Conservation (phyloP, 2,329 filamentous ascomycete genomes). For the Trichophaea hybrida region DNA sequence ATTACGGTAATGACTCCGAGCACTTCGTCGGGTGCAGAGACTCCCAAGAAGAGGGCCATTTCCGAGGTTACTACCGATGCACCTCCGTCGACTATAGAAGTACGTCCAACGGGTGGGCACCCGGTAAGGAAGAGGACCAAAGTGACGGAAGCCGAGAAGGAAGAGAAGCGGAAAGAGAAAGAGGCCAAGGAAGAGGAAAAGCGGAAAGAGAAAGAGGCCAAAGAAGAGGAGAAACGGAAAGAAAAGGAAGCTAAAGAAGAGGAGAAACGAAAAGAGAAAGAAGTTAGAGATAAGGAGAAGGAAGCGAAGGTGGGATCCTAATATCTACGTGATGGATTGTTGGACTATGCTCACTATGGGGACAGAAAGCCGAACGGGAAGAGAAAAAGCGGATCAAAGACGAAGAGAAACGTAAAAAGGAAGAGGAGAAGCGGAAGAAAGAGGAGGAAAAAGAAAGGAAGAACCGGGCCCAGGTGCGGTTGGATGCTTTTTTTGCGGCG, state of each 20-base stretch:
- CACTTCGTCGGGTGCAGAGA: neutral
- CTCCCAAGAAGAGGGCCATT: conserved; percentile 14
- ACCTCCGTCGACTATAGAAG: neutral
- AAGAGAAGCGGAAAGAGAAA: conserved; percentile 34
- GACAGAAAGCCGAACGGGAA: conserved; percentile 29
- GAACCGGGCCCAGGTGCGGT: conserved; percentile 38
- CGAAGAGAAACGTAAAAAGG: conserved; percentile 35
- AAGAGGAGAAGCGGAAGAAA: conserved; percentile 26
- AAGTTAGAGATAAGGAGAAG: conserved; percentile 36
- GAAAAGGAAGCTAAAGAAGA: conserved; percentile 30
- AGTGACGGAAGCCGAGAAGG: conserved; percentile 30
- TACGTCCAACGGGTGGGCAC: neutral
- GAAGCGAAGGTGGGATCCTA: conserved; percentile 24
- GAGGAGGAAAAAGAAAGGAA: conserved; percentile 34
- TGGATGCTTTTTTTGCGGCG: conserved; percentile 39
- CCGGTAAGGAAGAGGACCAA: conserved; percentile 35
- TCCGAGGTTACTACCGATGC: conserved; percentile 6
- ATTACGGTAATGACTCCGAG: no score
- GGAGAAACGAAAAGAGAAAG: conserved; percentile 33
- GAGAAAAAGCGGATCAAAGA: conserved; percentile 31
- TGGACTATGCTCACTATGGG: neutral
- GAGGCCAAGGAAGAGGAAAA: conserved; percentile 35
- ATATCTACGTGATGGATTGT: neutral
- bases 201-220: conserved; percentile 34
- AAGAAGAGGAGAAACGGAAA: conserved; percentile 35